Percentiles rank a stretch among this genome's conserved stretches.
Conservation (phyloP, 768 basidiomycete species). For the Tylopilus rubrobrunneus region DNA sequence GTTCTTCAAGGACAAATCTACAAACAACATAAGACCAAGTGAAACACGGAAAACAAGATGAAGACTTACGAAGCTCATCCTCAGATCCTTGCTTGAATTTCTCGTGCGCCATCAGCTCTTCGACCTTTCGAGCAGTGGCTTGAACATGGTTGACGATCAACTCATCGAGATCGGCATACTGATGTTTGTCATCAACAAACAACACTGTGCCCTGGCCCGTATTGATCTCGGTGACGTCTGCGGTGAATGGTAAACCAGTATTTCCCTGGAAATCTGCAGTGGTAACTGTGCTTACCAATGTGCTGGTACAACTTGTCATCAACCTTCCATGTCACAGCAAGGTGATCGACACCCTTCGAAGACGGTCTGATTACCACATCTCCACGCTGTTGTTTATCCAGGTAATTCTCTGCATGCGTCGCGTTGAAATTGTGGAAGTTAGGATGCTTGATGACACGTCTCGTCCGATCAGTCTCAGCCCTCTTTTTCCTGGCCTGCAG, state of each 20-base stretch:
- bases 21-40: background rate
- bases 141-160: conserved; percentile 95
- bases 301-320: conserved; percentile 95
- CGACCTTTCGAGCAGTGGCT: conserved; percentile 88
- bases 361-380: conserved; percentile 97
- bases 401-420: conserved; percentile 80
- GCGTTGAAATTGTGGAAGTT: conserved; percentile 97
- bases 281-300: conserved; percentile 58
- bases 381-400: conserved; percentile 88
- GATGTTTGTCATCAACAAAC: conserved; percentile 72
- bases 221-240: conserved; percentile 82
- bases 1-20: conserved; percentile 85
- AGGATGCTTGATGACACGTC: conserved; percentile 93
- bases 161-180: conserved; percentile 93
- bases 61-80: conserved; percentile 79
- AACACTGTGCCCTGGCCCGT: conserved; percentile 67
- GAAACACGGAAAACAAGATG: background rate
- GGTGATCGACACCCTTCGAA: conserved; percentile 87
- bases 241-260: conserved; percentile 7
- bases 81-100: conserved; percentile 89
- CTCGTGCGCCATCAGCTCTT: conserved; percentile 92
- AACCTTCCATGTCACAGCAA: conserved; percentile 99
- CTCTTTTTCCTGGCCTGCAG: conserved; percentile 79
- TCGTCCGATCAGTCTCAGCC: conserved; percentile 71
- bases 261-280: background rate